Conservation (phyloP, 2,329 filamentous ascomycete species). For the Colletotrichum lini region DNA sequence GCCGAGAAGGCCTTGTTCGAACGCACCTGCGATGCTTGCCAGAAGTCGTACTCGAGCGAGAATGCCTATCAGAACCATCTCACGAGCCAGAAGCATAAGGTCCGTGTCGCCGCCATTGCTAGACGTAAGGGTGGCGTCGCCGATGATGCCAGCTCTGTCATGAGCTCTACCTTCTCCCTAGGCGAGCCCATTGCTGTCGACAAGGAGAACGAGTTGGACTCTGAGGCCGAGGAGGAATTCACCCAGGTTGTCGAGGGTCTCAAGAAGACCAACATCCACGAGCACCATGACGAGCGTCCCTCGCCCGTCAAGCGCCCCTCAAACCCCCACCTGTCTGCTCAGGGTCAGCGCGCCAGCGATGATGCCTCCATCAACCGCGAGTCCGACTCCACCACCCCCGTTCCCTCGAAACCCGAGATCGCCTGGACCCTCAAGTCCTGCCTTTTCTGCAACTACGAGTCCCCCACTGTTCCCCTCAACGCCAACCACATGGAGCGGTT, state of each 20-base stretch:
- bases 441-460: constrained; percentile 93
- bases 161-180: constrained; percentile 92
- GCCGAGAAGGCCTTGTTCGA: constrained; percentile 92
- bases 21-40: constrained; percentile 84
- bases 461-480: constrained; percentile 82
- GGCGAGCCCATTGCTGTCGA: constrained; percentile 79
- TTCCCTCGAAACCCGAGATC: constrained; percentile 53
- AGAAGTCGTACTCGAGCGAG: constrained; percentile 95
- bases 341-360: constrained; percentile 58
- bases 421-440: constrained; percentile 71
- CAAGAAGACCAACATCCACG: constrained; percentile 79
- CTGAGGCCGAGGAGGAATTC: constrained; percentile 81
- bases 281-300: constrained; percentile 55
- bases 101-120: constrained; percentile 66
- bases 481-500: constrained; percentile 90
- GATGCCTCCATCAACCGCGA: constrained; percentile 56
- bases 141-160: constrained; percentile 82
- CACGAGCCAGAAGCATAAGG: constrained; percentile 90
- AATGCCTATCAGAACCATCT: constrained; percentile 96
- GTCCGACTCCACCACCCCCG: constrained; percentile 59
- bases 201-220: constrained; percentile 67
- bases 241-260: constrained; percentile 83
- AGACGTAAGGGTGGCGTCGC: constrained; percentile 55
- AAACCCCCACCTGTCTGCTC: constrained; percentile 62
- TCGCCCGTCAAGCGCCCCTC: constrained; percentile 70